A percentile compares a stretch with the other conserved stretches of the same genome.
Conservation (phyloP, 2,329 filamentous ascomycete species). For the Clonostachys solani region DNA sequence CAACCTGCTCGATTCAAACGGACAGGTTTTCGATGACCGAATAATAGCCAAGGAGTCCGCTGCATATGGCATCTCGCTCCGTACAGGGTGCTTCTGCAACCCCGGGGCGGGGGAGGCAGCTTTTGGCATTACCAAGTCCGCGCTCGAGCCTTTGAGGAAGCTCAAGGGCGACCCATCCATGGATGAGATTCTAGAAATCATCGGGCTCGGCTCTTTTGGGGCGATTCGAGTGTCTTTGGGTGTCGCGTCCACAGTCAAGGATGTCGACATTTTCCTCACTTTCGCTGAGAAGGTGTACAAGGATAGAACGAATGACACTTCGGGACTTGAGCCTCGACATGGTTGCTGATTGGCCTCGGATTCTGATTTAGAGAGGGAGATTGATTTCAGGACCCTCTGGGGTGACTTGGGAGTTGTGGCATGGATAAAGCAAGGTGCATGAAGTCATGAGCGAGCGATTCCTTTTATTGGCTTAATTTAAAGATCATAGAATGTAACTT, state of each 20-base stretch:
- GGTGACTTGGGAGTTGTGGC: too few species aligned
- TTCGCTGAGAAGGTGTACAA: constrained; percentile 24
- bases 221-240: constrained; percentile 33
- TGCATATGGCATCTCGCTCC: constrained; percentile 24
- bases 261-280: constrained; percentile 27
- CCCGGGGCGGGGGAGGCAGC: constrained; percentile 30
- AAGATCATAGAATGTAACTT: too few species aligned
- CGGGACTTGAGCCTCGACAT: too few species aligned
- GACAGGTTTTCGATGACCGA: constrained; percentile 26
- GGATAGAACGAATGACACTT: constrained; percentile 13
- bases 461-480: too few species aligned
- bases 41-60: constrained; percentile 25
- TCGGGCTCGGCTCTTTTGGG: constrained; percentile 17
- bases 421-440: too few species aligned
- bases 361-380: too few species aligned
- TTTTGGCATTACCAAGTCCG: constrained; percentile 15
- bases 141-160: constrained; percentile 5
- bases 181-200: constrained; percentile 11
- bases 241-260: constrained; percentile 23
- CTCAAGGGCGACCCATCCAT: constrained; percentile 6
- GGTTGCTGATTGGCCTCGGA: too few species aligned
- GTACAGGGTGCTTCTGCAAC: constrained; percentile 37
- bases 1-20: constrained; percentile 26
- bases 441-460: too few species aligned
- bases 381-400: too few species aligned